Evolutionary conservation across 2,329 filamentous ascomycete genomes (phyloP).

Genomic region (Helotiales sp.): DNA sequence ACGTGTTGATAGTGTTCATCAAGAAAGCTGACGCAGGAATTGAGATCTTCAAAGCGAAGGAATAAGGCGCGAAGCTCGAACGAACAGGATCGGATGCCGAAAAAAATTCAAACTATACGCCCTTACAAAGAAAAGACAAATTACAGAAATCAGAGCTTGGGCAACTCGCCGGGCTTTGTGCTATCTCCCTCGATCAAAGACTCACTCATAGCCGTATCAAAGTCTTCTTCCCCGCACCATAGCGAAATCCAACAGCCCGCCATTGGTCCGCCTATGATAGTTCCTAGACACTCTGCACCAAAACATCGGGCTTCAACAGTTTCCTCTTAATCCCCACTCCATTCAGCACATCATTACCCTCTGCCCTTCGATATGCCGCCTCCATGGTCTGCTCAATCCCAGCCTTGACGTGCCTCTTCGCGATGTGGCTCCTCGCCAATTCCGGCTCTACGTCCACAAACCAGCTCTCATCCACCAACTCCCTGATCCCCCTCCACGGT

Average conservation of each 20-base stretch:
- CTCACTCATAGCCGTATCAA: too few relatives aligned
- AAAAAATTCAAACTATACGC: too few relatives aligned
- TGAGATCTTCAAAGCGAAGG: background rate
- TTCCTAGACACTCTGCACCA: conserved; percentile 71
- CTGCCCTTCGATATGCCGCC: conserved; percentile 72
- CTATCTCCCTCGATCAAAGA: too few relatives aligned
- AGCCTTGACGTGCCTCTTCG: conserved; percentile 75
- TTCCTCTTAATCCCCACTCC: conserved; percentile 75
- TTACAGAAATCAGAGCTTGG: too few relatives aligned
- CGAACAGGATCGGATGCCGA: too few relatives aligned
- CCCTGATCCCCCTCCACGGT: conserved; percentile 69
- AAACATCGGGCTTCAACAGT: conserved; percentile 64
- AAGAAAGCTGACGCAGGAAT: background rate
- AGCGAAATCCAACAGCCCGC: background rate
- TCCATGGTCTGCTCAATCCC: conserved; percentile 74
- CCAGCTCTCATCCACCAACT: conserved; percentile 75
- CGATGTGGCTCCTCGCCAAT: conserved; percentile 71
- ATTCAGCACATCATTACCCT: conserved; percentile 87
- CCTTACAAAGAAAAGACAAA: too few relatives aligned
- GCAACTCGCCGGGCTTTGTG: too few relatives aligned
- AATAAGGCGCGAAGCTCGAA: background rate
- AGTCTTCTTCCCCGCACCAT: background rate
- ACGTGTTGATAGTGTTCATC: too few relatives aligned
- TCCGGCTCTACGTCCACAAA: conserved; percentile 76
- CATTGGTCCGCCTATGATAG: conserved; percentile 37